Base-by-base conservation (phyloP, 768 basidiomycete species). In the Suillus hirtellus region DNA sequence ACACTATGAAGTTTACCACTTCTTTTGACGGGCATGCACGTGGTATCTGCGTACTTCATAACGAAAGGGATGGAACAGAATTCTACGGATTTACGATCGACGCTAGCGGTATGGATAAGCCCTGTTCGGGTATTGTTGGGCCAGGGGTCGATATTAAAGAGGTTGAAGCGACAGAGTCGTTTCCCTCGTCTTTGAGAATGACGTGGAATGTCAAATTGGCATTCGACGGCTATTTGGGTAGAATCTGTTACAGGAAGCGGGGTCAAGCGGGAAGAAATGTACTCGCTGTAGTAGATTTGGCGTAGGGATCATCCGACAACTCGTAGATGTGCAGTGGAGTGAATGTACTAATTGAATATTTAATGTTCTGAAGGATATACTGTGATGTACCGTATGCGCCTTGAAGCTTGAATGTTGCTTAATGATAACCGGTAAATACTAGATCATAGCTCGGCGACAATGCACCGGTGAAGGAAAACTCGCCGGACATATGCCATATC, bases 101-200 rank as follows among this genome's bases (percentile, higher is more conserved):
- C 15, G 55, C 55, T 27, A 56, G 55, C 15, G 24, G 38, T 6
- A 56, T 40, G 9, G 21, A 56, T 27, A 5, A 17, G 15, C 55
- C 55, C 21, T 56, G 55, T 40, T 40, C 55, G 2, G 55, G 55
- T 4, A 40, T 56, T 24, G 24, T 56, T 56, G 55, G 55, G 1
- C 55, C 55, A 40, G 55, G 55, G 10, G 55, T 56, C 55, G 55
- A 56, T 40, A 56, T 56, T 10, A 56, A 40, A 56, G 55, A 56
- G 38, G 55, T 56, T 17, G 55, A 56, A 56, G 55, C 38, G 55
- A 56, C 38, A 27, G 55, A 56, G 38, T 56, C 55, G 38, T 56
- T 40, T 17, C 55, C 55, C 24, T 56, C 55, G 17, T 56, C 24
- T 40, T 56, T 56, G 38, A 56, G 55, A 24, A 56, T 56, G 55